Conservation (phyloP, 75 land plant species). For the Cunninghamia lanceolata region DNA sequence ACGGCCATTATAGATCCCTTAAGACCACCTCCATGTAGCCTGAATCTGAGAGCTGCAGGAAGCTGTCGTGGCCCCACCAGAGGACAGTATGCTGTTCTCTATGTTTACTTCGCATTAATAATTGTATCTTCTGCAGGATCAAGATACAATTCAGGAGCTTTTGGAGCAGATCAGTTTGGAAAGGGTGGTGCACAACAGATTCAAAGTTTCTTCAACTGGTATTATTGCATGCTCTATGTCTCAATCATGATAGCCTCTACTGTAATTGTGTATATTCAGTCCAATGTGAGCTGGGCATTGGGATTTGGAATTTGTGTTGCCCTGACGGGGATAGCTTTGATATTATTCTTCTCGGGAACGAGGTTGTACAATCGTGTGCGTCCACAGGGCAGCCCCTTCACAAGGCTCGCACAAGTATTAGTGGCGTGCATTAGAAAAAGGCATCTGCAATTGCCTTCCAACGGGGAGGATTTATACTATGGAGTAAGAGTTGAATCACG, state of each 20-base stretch:
- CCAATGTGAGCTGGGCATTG: not conserved
- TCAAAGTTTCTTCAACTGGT: too few species aligned
- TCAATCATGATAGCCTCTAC: too few species aligned
- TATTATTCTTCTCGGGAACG: too few species aligned
- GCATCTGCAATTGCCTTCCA: too few species aligned
- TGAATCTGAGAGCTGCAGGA: not conserved
- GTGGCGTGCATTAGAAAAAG: too few species aligned
- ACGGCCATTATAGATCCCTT: slow-evolving; percentile 34
- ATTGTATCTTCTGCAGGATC: slow-evolving; percentile 51
- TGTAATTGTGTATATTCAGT: not conserved
- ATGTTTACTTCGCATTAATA: slow-evolving; percentile 16
- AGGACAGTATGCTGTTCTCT: slow-evolving; percentile 34
- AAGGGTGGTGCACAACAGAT: too few species aligned
- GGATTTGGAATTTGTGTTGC: not conserved
- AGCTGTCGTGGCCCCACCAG: slow-evolving; percentile 28
- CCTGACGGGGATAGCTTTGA: not conserved
- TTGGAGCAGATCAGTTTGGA: not conserved
- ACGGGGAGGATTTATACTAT: too few species aligned
- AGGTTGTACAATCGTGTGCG: too few species aligned
- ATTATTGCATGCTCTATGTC: too few species aligned
- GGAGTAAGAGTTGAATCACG: too few species aligned
- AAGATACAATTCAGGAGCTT: slow-evolving; percentile 32
- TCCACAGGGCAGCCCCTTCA: too few species aligned
- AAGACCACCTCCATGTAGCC: slow-evolving; percentile 21
- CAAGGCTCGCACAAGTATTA: too few species aligned